Evolutionary conservation across 208 protist species (phyloP), one percentile per base, ranked within the genome.

Genomic region (Trypanosoma vivax): DNA sequence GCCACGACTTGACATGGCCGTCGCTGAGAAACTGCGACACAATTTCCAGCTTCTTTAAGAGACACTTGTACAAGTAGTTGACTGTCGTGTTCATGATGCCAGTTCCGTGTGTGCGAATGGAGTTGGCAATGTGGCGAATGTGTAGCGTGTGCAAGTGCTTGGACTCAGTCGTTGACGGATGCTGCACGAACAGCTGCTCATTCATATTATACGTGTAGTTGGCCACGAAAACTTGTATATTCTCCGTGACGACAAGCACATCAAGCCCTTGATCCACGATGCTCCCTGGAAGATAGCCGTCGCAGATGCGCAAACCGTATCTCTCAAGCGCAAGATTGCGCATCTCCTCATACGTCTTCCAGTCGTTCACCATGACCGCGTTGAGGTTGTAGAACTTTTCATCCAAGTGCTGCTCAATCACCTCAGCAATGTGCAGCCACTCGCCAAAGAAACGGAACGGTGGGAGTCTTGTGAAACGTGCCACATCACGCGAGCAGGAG

Each of bases 81-180:
- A 98, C 93, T 1, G 96, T 88, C 9, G 97, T 99, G 70, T 98
- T 98, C 91, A 99, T 98, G 29, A 99, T 98, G 50, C 97, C 97
- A 11, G 86, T 95, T 46, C 97, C 97, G 71, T 99, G 97, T 14
- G 93, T 97, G 38, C 96, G 77, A 57, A 99, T 98, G 13, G 94
- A 98, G 63, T 98, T 97, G 28, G 96, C 90, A 54, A 98, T 89
- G 70, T 98, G 96, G 10, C 78, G 71, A 49, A 98, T 97, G 68
- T 96, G 87, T 43, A 99, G 89, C 4, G 92, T 96, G 67, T 98
- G 92, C 5, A 99, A 60, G 42, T 94, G 82, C 63, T 98, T 98
- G 9, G 73, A 71, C 50, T 83, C 63, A 19, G 80, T 89, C 13
- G 63, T 65, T 16, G 60, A 54, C 25, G 76, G 82, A 27, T 73